phyloP scores from a whole-genome alignment of 345 rosid genomes.

The Dovyalis caffra region DNA sequence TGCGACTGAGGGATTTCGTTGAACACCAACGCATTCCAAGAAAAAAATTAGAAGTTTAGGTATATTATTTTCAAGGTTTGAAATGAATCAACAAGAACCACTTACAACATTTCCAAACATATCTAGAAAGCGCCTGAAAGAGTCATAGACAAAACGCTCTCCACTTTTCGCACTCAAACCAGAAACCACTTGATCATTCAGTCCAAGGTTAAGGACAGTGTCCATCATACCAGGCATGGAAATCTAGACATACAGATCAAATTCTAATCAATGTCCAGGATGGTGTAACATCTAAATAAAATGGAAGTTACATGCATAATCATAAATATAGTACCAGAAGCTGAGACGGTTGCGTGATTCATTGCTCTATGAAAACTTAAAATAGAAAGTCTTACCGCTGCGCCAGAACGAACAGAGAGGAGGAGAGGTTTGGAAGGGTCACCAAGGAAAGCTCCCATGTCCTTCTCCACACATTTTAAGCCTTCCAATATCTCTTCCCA shows the following conservation, averaged over 20 bases:
- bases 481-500: slow-evolving; percentile 82
- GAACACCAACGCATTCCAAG: background rate
- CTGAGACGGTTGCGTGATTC: background rate
- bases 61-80: background rate
- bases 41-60: background rate
- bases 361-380: background rate
- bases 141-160: slow-evolving; percentile 88
- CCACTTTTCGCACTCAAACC: slow-evolving; percentile 82
- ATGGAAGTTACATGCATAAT: background rate
- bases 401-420: slow-evolving; percentile 97
- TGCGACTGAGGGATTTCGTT: background rate
- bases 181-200: slow-evolving; percentile 74
- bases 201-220: slow-evolving; percentile 95
- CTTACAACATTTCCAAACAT: slow-evolving; percentile 95
- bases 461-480: slow-evolving; percentile 52
- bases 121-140: slow-evolving; percentile 85
- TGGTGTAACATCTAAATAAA: background rate
- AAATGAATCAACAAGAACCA: slow-evolving; percentile 18
- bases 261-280: background rate
- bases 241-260: slow-evolving; percentile 40
- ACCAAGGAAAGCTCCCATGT: slow-evolving; percentile 80
- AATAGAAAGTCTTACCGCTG: slow-evolving; percentile 59
- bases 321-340: background rate
- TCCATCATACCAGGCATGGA: slow-evolving; percentile 99
- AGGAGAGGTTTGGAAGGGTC: slow-evolving; percentile 83